Conservation (phyloP, 495 filamentous ascomycete genomes). For the Aspergillus carlsbadensis region DNA sequence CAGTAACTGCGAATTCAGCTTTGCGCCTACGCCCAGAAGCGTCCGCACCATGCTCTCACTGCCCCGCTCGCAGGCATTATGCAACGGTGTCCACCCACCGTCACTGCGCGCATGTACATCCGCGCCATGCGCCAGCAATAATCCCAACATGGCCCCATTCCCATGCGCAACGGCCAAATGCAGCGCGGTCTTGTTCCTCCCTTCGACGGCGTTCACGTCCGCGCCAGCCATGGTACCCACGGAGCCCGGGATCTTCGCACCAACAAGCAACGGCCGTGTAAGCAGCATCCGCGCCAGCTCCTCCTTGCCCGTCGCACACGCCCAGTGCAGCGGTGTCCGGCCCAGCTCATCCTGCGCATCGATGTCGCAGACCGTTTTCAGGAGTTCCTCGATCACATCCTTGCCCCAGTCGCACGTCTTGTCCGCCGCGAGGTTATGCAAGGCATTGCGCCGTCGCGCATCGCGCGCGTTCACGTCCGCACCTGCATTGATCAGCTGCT, state of each 20-base stretch:
- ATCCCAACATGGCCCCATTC: slow-evolving; percentile 52
- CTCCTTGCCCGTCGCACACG: slow-evolving; percentile 59
- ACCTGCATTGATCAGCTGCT: slow-evolving; percentile 46
- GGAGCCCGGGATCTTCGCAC: background rate
- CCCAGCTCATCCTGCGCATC: slow-evolving; percentile 50
- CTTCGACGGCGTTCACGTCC: slow-evolving; percentile 51
- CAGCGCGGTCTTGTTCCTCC: slow-evolving; percentile 58
- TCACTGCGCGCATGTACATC: slow-evolving; percentile 57
- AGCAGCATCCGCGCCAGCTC: slow-evolving; percentile 56
- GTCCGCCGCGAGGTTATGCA: slow-evolving; percentile 59
- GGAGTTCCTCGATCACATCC: slow-evolving; percentile 45
- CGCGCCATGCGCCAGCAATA: slow-evolving; percentile 54
- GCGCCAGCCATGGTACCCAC: slow-evolving; percentile 31
- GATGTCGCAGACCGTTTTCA: slow-evolving; percentile 42
- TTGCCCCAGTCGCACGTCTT: slow-evolving; percentile 53
- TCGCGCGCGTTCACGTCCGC: slow-evolving; percentile 51
- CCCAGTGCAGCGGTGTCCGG: slow-evolving; percentile 62
- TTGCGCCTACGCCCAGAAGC: slow-evolving; percentile 50
- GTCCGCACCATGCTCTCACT: slow-evolving; percentile 47
- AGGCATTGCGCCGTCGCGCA: slow-evolving; percentile 36
- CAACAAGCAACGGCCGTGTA: slow-evolving; percentile 29
- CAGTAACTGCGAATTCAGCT: slow-evolving; percentile 53
- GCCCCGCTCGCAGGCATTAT: slow-evolving; percentile 61
- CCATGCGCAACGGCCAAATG: slow-evolving; percentile 58
- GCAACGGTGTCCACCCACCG: slow-evolving; percentile 63